A percentile compares a stretch with the other conserved stretches of the same genome.
phyloP scores from a whole-genome alignment of 306 rosid genomes.

The Urtica urens region DNA sequence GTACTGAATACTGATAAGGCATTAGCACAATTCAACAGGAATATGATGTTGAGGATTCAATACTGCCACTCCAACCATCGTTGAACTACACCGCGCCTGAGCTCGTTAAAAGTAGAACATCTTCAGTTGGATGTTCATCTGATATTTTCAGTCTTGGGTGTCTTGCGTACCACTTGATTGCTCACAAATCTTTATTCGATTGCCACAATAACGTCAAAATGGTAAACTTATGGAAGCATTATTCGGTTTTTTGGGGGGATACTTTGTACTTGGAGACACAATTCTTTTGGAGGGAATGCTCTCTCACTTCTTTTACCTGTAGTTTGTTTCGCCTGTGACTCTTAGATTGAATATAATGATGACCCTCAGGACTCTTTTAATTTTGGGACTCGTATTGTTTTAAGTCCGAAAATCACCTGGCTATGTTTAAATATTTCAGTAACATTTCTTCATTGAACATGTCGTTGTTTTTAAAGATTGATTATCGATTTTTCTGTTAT shows the following conservation, averaged over 20 bases:
- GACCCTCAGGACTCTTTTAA: not conserved
- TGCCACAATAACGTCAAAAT: conserved; percentile 92
- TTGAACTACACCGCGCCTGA: conserved; percentile 94
- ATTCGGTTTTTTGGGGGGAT: conserved; percentile 6
- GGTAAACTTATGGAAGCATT: conserved; percentile 36
- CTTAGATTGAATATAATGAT: not conserved
- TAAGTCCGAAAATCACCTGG: not conserved
- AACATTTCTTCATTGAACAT: conserved; percentile 3
- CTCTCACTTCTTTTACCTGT: not conserved
- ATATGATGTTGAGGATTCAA: conserved; percentile 89
- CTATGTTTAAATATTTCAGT: not conserved
- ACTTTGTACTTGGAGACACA: not conserved
- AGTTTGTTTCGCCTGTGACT: not conserved
- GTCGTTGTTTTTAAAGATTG: not conserved
- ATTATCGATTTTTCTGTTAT: not conserved
- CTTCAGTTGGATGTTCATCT: conserved; percentile 53
- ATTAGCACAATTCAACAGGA: conserved; percentile 52
- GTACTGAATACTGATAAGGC: too few species aligned
- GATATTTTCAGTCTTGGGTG: conserved; percentile 98
- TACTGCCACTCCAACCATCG: conserved; percentile 86
- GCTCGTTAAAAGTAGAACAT: conserved; percentile 50
- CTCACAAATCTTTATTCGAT: conserved; percentile 74
- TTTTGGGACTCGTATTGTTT: not conserved
- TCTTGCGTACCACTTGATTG: conserved; percentile 83
- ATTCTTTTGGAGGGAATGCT: too few species aligned